Conservation (phyloP, 2,329 filamentous ascomycete species). For the Aurifilum marmelostoma region DNA sequence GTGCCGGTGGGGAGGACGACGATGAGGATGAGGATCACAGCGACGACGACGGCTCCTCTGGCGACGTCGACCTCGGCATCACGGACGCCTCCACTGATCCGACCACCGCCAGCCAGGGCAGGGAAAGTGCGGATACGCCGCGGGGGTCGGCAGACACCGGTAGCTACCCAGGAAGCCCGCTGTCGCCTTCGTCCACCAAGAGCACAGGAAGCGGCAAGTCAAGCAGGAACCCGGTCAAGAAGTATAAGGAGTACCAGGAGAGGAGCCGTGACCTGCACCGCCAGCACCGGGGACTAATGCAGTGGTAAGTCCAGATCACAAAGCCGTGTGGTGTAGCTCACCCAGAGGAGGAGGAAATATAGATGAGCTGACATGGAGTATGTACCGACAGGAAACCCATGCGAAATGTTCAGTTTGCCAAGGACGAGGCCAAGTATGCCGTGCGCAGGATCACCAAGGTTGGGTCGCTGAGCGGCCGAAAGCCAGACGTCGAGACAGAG, state of each 20-base stretch:
- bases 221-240: conserved; percentile 58
- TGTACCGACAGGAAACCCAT: conserved; percentile 63
- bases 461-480: conserved; percentile 75
- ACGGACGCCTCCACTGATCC: conserved; percentile 53
- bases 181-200: conserved; percentile 29
- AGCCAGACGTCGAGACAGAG: conserved; percentile 88
- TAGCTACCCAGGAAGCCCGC: conserved; percentile 31
- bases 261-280: conserved; percentile 77
- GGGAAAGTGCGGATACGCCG: conserved; percentile 26
- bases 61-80: conserved; percentile 60
- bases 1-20: conserved; percentile 39
- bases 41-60: conserved; percentile 41
- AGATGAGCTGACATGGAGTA: conserved; percentile 1
- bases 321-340: not conserved
- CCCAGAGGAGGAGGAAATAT: not conserved
- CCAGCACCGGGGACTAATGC: conserved; percentile 89
- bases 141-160: conserved; percentile 32
- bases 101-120: conserved; percentile 7
- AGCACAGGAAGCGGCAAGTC: conserved; percentile 36
- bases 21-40: conserved; percentile 41
- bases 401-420: conserved; percentile 82
- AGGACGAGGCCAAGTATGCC: conserved; percentile 82
- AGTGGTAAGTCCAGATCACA: conserved; percentile 63
- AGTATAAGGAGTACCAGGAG: conserved; percentile 65
- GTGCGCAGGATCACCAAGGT: conserved; percentile 75